Percentiles rank a stretch among this genome's conserved stretches.
Conservation (phyloP, 192 early-diverging fungal species). For the Jimgerdemannia flammicorona region DNA sequence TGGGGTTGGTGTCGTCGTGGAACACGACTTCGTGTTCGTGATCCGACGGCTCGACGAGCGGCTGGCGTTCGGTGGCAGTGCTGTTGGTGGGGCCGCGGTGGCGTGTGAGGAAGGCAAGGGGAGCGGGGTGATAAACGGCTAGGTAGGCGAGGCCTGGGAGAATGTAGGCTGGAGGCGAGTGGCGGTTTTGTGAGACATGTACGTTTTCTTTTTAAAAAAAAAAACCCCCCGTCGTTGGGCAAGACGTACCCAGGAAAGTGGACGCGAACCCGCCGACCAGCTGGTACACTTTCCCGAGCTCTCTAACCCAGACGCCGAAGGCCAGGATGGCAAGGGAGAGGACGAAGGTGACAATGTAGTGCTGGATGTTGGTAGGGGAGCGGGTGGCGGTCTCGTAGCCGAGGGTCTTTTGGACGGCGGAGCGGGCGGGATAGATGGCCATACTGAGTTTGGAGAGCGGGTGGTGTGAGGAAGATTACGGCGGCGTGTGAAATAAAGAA, state of each 20-base stretch:
- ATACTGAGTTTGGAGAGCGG: conserved; percentile 10
- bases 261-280: conserved; percentile 47
- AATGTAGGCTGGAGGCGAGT: conserved; percentile 31
- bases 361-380: conserved; percentile 28
- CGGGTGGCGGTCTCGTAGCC: conserved; percentile 32
- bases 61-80: conserved; percentile 8
- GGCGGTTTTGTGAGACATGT: too few relatives aligned
- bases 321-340: conserved; percentile 32
- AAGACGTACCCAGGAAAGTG: conserved; percentile 21
- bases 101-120: not conserved
- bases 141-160: conserved; percentile 41
- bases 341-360: conserved; percentile 33
- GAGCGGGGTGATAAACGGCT: conserved; percentile 29
- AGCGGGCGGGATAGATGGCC: conserved; percentile 46
- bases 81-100: not conserved
- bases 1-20: not conserved
- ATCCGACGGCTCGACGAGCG: not conserved
- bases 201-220: too few relatives aligned
- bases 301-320: conserved; percentile 30
- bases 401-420: conserved; percentile 38
- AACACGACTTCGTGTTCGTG: too few relatives aligned
- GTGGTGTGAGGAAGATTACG: too few relatives aligned
- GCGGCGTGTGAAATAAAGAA: too few relatives aligned
- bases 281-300: conserved; percentile 43
- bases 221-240: not conserved